A percentile compares a stretch with the other conserved stretches of the same genome.
phyloP scores from a whole-genome alignment of 164 flowering plant species.

The Cinnamomum micranthum region DNA sequence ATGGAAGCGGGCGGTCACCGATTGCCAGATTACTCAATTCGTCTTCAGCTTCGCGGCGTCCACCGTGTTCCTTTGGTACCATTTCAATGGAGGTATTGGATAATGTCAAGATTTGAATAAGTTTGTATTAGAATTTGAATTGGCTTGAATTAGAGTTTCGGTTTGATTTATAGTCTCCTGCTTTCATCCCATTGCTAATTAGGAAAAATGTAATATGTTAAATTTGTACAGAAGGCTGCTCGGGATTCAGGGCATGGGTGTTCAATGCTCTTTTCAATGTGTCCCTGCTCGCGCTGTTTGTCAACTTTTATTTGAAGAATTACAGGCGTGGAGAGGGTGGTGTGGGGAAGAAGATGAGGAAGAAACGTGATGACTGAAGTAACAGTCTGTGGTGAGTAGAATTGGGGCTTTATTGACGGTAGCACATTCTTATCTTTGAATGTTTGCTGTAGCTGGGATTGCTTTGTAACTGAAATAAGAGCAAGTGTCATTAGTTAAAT shows the following conservation, averaged over 20 bases:
- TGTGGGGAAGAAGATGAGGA: constrained; percentile 14
- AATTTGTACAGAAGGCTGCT: constrained; percentile 39
- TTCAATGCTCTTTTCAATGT: constrained; percentile 81
- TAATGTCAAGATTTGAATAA: too few species aligned
- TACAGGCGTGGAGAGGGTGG: constrained; percentile 26
- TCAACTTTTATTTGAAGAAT: constrained; percentile 59
- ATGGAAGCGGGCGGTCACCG: constrained; percentile 87
- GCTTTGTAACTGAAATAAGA: background rate
- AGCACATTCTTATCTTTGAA: background rate
- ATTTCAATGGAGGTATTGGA: constrained; percentile 32
- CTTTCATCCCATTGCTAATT: too few species aligned
- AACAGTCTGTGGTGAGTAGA: too few species aligned
- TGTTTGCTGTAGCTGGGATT: background rate
- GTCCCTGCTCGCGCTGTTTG: constrained; percentile 65
- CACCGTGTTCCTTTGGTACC: constrained; percentile 51
- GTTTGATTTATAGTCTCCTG: too few species aligned
- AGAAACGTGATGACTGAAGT: too few species aligned
- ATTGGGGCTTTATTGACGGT: background rate
- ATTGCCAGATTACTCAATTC: constrained; percentile 84
- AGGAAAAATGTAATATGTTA: too few species aligned
- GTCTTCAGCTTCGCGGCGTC: constrained; percentile 60
- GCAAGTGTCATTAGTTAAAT: too few species aligned
- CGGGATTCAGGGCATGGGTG: constrained; percentile 76
- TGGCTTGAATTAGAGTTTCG: too few species aligned
- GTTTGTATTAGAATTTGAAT: too few species aligned